phyloP scores from a whole-genome alignment of 169 alveolate species.

The Babesia ovis region DNA sequence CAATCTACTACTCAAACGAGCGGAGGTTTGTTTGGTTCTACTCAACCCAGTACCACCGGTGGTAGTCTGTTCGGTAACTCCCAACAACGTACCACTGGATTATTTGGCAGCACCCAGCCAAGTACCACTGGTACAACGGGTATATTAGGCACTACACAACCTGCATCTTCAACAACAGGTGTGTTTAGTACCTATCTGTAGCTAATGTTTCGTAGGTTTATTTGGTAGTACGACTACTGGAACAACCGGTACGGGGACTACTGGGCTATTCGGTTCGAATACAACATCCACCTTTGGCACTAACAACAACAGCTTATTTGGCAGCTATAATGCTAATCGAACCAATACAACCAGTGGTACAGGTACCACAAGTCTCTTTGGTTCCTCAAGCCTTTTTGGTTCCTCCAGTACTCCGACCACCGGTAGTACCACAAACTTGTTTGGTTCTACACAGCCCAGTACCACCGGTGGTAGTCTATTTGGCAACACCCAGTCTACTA shows the following conservation, averaged over 20 bases:
- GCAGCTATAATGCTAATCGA: not conserved
- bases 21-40: constrained; percentile 4
- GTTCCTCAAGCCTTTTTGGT: not conserved
- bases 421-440: not conserved
- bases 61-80: constrained; percentile 17
- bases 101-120: constrained; percentile 46
- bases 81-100: constrained; percentile 16
- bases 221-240: constrained; percentile 42
- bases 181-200: constrained; percentile 19
- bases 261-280: constrained; percentile 52
- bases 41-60: constrained; percentile 13
- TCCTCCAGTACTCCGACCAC: constrained; percentile 8
- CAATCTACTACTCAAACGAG: constrained; percentile 9
- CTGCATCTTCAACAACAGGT: constrained; percentile 31
- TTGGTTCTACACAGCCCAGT: constrained; percentile 2
- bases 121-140: constrained; percentile 60
- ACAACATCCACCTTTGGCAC: constrained; percentile 33
- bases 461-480: constrained; percentile 22
- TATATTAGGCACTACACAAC: constrained; percentile 10
- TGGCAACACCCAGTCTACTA: constrained; percentile 5
- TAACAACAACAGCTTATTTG: not conserved
- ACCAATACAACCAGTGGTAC: constrained; percentile 1
- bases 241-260: constrained; percentile 24
- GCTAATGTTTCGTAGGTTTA: constrained; percentile 18
- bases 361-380: not conserved